Evolutionary conservation across 2,329 filamentous ascomycete genomes (phyloP), one percentile per base, ranked within the genome.

Genomic region (Epichloe amarillans): DNA sequence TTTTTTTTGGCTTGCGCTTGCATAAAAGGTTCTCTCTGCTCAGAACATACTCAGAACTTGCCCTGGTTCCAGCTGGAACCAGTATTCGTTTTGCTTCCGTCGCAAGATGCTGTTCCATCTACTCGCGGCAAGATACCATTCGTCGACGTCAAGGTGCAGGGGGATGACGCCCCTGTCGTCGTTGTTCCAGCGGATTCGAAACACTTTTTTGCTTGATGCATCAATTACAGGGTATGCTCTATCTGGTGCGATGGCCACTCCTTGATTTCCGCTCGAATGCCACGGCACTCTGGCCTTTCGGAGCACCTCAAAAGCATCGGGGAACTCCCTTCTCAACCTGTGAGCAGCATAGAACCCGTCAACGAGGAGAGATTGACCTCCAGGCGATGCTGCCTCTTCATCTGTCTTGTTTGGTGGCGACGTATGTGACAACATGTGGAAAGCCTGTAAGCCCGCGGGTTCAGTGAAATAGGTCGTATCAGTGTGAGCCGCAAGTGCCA

Each of bases 391-490:
- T 33, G 6, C 60, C 1, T 64, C 62, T 14, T 60, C 71, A 52
- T 57, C 67, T 52, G 57, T 53, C n/a, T 55, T 51, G n/a, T 61
- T 60, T 1, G 60, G 57, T 3, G 66, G 64, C 21, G 80, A 77
- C 2, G 74, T 68, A 7, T 82, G 84, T 0, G 87, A 93, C 30
- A 97, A 77, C 45, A 96, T 73, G 63, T 98, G 93, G 66, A 98
- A 94, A 26, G 93, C 82, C 65, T 98, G 93, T 36, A 98, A 76
- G 10, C 91, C 88, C 2, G 87, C 83, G 0, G 93, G 91, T 55
- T 97, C 91, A 21, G 82, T 89, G 69, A 97, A 97, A 67, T 98
- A 97, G 1, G 91, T 95, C 6, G 81, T 97, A 68, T 98, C 93
- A 1, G 91, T 97, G 66, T 98, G 93, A 1, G 86, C 84, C 19